phyloP scores from a whole-genome alignment of 2,329 filamentous ascomycete genomes.

The Geosmithia flava region DNA sequence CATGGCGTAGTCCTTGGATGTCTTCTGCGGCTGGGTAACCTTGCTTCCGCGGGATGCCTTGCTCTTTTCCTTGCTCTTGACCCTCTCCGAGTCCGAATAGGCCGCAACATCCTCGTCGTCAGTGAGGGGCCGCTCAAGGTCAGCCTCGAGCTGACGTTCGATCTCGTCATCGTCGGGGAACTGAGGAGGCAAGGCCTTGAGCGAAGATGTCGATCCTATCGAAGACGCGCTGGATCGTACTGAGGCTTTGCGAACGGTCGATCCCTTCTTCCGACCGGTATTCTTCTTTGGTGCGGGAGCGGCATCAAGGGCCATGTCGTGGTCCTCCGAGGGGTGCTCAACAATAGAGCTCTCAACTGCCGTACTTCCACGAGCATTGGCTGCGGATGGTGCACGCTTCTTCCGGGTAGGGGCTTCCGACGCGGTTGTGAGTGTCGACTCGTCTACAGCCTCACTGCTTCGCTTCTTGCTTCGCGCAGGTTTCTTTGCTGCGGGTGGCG shows the following conservation, averaged over 20 bases:
- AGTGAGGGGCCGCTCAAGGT: conserved; percentile 43
- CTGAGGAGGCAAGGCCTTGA: conserved; percentile 25
- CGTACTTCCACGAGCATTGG: conserved; percentile 31
- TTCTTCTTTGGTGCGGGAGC: conserved; percentile 11
- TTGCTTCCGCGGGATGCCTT: conserved; percentile 18
- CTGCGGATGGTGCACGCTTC: conserved; percentile 35
- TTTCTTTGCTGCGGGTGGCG: conserved; percentile 22
- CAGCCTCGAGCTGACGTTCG: conserved; percentile 52
- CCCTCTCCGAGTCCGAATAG: conserved; percentile 32
- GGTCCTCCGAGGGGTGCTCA: conserved; percentile 22
- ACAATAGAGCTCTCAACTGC: conserved; percentile 24
- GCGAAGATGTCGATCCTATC: conserved; percentile 36
- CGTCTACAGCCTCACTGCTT: conserved; percentile 45
- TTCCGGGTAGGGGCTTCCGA: conserved; percentile 41
- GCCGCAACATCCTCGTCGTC: conserved; percentile 38
- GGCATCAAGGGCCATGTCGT: conserved; percentile 4
- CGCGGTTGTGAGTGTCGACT: conserved; percentile 25
- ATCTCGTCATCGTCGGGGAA: conserved; percentile 52
- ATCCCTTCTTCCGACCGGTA: conserved; percentile 28
- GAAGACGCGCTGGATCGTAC: conserved; percentile 27
- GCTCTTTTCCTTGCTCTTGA: conserved; percentile 4
- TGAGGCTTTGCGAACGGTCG: conserved; percentile 14
- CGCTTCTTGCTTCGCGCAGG: conserved; percentile 47
- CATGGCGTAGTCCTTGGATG: conserved; percentile 33
- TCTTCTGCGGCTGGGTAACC: conserved; percentile 9